Base-by-base conservation (phyloP, 1,139 yeast species). In the Suhomyces bokatorum region DNA sequence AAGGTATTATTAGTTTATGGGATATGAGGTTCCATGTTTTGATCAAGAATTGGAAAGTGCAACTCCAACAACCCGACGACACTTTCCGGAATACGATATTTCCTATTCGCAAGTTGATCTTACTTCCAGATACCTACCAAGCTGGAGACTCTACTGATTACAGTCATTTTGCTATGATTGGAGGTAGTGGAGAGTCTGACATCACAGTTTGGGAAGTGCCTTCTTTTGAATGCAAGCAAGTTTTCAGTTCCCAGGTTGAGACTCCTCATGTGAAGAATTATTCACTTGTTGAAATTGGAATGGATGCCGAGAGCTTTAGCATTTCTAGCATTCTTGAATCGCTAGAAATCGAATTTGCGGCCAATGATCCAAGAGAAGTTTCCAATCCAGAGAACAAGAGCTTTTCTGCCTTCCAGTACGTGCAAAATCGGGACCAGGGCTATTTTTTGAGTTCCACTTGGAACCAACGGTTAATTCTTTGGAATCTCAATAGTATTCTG, bases 131-230 rank as follows among this genome's bases (percentile, higher is more conserved):
- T 1, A 60, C 56, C 12, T 60, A 61, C 16, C 31, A 42, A 12
- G 24, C 30, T 1, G 44, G 35, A 26, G 47, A 45, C 2, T 35
- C 37, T 1, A 14, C 37, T 8, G 42, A 37, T 4, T 40, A 10
- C 9, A 28, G 26, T 15, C 67, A 62, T 68, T 60, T 85, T 6
- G 71, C 80, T 12, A 74, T 87, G 40, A 71, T 80, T 14, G 95
- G 93, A 0, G 96, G 95, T 0, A 77, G 81, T 20, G 72, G 77
- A 1, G 75, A 73, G 8, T 66, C 81, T 0, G 85, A 85, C 51
- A 73, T 85, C 9, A 76, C 87, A 0, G 73, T 88, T 0, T 88
- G 96, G 96, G 95, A 87, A 58, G 69, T 88, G 10, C 83, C 88
- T 15, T 72, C 75, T 27, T 68, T 81, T 36, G 81, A 78, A 42